Evolutionary conservation across 176 grass and related monocot species (phyloP).

Genomic region (Chloris gayana): DNA sequence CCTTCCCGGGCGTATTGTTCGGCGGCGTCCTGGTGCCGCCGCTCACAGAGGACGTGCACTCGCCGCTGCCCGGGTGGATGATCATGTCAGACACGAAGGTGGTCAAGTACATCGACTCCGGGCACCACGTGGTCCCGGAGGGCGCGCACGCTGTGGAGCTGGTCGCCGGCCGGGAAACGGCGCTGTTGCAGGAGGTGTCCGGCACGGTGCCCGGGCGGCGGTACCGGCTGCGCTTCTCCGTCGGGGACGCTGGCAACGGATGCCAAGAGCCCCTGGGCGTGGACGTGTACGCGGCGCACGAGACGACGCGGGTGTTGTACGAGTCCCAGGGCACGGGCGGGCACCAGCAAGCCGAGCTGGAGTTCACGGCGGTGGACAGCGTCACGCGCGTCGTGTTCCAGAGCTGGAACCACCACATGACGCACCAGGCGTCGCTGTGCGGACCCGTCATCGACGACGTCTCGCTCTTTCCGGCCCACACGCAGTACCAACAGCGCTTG

Average conservation of each 20-base stretch:
- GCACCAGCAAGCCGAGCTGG: not conserved
- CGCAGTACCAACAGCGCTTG: not conserved
- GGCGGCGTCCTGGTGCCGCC: constrained; percentile 63
- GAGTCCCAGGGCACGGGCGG: not conserved
- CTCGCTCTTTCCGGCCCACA: not conserved
- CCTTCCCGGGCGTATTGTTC: constrained; percentile 30
- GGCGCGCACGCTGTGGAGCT: constrained; percentile 58
- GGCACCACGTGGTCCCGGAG: constrained; percentile 50
- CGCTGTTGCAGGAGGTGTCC: not conserved
- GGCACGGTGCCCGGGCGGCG: not conserved
- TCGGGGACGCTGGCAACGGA: not conserved
- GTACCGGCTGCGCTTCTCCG: not conserved
- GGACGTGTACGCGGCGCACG: not conserved
- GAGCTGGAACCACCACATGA: not conserved
- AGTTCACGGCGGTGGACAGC: not conserved
- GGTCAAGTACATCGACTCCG: constrained; percentile 63
- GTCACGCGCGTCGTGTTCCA: constrained; percentile 2
- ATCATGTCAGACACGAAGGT: constrained; percentile 57
- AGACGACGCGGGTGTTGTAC: not conserved
- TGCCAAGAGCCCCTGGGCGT: not conserved
- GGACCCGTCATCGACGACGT: not conserved
- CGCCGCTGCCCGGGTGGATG: constrained; percentile 50
- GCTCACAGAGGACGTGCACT: constrained; percentile 51
- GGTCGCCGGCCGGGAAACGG: constrained; percentile 45
- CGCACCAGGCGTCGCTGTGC: not conserved